phyloP scores from a whole-genome alignment of 2,329 filamentous ascomycete genomes.

The Clarireedia sp. region DNA sequence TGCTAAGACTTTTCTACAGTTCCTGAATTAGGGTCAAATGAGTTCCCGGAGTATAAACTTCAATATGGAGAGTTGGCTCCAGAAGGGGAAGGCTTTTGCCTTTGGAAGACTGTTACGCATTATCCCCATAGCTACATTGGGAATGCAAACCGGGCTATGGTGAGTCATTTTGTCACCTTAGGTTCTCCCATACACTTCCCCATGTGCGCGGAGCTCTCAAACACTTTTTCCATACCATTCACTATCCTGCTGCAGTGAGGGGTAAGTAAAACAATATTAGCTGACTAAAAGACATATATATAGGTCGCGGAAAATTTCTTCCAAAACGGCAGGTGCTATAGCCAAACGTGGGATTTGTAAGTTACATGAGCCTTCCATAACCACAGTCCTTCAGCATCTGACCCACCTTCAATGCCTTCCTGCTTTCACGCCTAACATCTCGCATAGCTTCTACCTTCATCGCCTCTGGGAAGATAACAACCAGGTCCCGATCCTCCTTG shows the following conservation, averaged over 20 bases:
- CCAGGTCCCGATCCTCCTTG: constrained; percentile 53
- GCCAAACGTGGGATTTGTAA: constrained; percentile 69
- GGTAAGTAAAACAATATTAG: background rate
- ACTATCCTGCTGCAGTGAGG: background rate
- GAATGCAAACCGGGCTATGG: constrained; percentile 35
- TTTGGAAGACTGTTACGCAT: constrained; percentile 45
- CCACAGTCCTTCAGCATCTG: background rate
- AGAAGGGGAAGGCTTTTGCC: constrained; percentile 34
- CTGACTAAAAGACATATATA: constrained; percentile 7
- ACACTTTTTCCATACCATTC: background rate
- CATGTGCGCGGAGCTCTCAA: background rate
- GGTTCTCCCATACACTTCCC: background rate
- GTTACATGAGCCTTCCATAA: constrained; percentile 24
- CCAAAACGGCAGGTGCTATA: constrained; percentile 46
- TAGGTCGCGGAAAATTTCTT: constrained; percentile 34
- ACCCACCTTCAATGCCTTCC: background rate
- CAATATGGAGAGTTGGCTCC: constrained; percentile 22
- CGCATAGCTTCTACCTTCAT: constrained; percentile 58
- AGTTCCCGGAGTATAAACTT: constrained; percentile 11
- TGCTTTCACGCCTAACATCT: constrained; percentile 1
- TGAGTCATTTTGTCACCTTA: background rate
- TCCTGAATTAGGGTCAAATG: constrained; percentile 5
- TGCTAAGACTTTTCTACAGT: background rate
- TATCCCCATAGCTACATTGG: constrained; percentile 55
- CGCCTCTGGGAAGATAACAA: constrained; percentile 38